Base-by-base conservation (phyloP, 2,329 filamentous ascomycete genomes). In the Fusarium anguioides region DNA sequence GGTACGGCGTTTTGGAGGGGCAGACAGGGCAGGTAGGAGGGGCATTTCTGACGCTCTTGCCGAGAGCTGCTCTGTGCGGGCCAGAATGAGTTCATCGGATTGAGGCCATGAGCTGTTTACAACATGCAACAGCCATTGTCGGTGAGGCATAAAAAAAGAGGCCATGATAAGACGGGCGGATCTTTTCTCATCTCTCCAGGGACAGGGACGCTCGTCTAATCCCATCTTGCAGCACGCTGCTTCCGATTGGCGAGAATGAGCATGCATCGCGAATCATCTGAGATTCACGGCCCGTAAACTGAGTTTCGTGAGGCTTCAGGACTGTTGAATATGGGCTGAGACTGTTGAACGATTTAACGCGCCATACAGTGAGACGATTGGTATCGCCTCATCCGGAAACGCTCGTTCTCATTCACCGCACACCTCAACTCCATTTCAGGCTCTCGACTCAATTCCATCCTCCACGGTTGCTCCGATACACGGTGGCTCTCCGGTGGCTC, bases 401-500 rank as follows among this genome's bases (percentile, higher is more conserved):
- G 46, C 33, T 40, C 37, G 26, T 59, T 72, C 36, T 40, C 18
- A 27, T 59, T 72, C 70, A 72, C 70, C 70, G 70, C 59, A 72
- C 70, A 70, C 70, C 70, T 72, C 64, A 64, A 53, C 54, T n/a
- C 68, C 64, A 45, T 64, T 55, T 60, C 44, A 57, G 39, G 46
- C 33, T 36, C 29, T 36, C 46, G 50, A 55, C 50, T 44, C 39
- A 29, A 29, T n/a, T 52, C 46, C 39, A 17, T 27, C 35, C 29
- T 48, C 50, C 57, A 40, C 50, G 58, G 57, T 40, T 48, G 62
- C 57, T 54, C 59, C 61, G 59, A 56, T 61, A 40, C 60, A 48
- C 70, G 69, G 69, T 62, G 51, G 41, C 64, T 72, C 59, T 69
- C 67, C 69, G 67, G 69, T 60, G 58, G 50, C 65, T 70, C 45